Evolutionary conservation across 129 eudicot species (phyloP).

Genomic region (Arctium lappa): DNA sequence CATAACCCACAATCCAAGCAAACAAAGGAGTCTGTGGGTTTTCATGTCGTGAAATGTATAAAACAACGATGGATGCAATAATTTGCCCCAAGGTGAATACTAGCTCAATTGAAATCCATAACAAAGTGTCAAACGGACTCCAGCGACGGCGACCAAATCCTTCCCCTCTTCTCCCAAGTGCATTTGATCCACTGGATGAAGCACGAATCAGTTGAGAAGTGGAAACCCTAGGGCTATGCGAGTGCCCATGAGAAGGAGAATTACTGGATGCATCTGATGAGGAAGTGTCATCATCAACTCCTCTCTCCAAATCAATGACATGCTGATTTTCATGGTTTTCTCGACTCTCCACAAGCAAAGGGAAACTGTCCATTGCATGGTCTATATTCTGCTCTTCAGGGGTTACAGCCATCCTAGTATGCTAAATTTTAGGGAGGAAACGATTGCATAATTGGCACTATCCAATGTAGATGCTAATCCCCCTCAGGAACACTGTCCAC

Average conservation of each 20-base stretch:
- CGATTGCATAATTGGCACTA: conserved; percentile 9
- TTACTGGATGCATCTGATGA: conserved; percentile 37
- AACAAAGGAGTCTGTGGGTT: conserved; percentile 73
- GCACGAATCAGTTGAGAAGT: conserved; percentile 28
- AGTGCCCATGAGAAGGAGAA: conserved; percentile 22
- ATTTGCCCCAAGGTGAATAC: conserved; percentile 58
- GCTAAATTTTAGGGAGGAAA: conserved; percentile 12
- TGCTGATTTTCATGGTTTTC: conserved; percentile 42
- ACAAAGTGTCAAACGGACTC: conserved; percentile 64
- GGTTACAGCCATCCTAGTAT: conserved; percentile 40
- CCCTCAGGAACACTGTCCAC: conserved; percentile 15
- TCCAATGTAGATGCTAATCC: conserved; percentile 3
- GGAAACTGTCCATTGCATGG: conserved; percentile 46
- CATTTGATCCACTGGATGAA: conserved; percentile 27
- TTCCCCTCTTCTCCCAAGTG: conserved; percentile 50
- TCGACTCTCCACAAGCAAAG: conserved; percentile 49
- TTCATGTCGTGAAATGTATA: conserved; percentile 52
- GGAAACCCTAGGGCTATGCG: conserved; percentile 32
- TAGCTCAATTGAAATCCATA: conserved; percentile 63
- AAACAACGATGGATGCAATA: conserved; percentile 56
- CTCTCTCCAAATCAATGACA: conserved; percentile 53
- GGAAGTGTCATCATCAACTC: conserved; percentile 43
- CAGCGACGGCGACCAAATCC: conserved; percentile 48
- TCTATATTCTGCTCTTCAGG: conserved; percentile 41
- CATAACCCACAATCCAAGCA: conserved; percentile 81